Base-by-base conservation (phyloP, 140 eudicot species). In the Flaveria floridana region DNA sequence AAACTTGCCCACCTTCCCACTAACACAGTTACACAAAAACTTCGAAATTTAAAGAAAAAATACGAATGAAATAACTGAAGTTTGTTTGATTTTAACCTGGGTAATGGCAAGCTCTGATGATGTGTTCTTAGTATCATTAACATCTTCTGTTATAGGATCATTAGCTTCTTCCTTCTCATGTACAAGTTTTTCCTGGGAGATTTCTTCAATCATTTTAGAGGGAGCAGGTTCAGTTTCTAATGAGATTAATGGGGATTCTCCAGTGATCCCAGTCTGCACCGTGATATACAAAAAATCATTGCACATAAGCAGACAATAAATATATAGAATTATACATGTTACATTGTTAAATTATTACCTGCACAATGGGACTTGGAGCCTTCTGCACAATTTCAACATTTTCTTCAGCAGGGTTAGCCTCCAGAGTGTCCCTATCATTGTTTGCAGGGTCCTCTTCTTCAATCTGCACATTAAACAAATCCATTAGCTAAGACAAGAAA, bases 21-120 rank as follows among this genome's bases (percentile, higher is more conserved):
- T 8, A 65, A 65, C 70, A 37, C 47, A 13, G 18, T 16, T 15
- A 65, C 25, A 37, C 23, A 25, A 20, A 59, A 56, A 76, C 55
- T 37, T 37, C 55, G 16, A 73, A 61, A 21, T 57, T 18, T 5
- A 14, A 41, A 2, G 52, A 48, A 30, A 44, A 8, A 9, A 14
- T 65, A 74, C 48, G 68, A 68, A 21, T 57, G 68, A 68, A 21
- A 57, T 46, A 57, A 65, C 58, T 52, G n/a, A 76, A 63, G 47
- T 53, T 61, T 25, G 42, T 70, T 56, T 10, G 79, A 81, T 19
- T 6, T 70, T 73, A 25, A 81, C 85, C 85, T 81, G 85, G 19
- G 47, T 47, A 55, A 55, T 2, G 15, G 75, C 52, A 81, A 47
- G 85, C 66, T 76, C 85, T 41, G 70, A 52, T 64, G 75, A 71